Conservation (phyloP, 2,329 filamentous ascomycete genomes). For the Ophiostoma novo-ulmi region DNA sequence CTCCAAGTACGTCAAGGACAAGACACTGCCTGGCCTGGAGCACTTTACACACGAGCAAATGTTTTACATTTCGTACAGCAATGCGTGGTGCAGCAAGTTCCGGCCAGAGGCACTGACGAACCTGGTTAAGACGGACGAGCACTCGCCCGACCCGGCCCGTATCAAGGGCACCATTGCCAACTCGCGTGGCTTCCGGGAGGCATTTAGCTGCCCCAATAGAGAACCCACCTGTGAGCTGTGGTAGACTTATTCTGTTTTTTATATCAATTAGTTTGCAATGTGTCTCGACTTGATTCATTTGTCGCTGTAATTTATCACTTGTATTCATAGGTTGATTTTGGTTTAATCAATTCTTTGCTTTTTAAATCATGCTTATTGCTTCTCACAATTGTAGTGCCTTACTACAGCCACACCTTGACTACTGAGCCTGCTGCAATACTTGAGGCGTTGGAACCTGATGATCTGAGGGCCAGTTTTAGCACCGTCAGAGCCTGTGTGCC, state of each 20-base stretch:
- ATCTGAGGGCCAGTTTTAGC: slow-evolving; percentile 33
- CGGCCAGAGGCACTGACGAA: slow-evolving; percentile 54
- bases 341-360: not conserved
- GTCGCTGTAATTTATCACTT: not conserved
- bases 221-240: slow-evolving; percentile 66
- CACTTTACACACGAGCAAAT: slow-evolving; percentile 61
- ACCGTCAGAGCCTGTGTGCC: slow-evolving; percentile 40
- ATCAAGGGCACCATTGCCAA: slow-evolving; percentile 62
- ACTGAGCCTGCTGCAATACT: slow-evolving; percentile 28
- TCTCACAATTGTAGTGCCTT: not conserved
- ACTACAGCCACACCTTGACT: slow-evolving; percentile 30
- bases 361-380: not conserved
- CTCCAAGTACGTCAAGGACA: slow-evolving; percentile 26
- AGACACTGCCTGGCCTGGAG: slow-evolving; percentile 54
- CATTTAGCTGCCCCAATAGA: slow-evolving; percentile 60
- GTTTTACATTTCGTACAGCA: slow-evolving; percentile 62
- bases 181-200: slow-evolving; percentile 61
- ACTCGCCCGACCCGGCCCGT: slow-evolving; percentile 59
- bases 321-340: not conserved
- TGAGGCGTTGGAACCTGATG: slow-evolving; percentile 19
- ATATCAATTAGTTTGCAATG: not conserved
- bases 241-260: slow-evolving; percentile 36
- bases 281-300: not conserved
- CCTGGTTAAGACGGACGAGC: slow-evolving; percentile 57
- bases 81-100: slow-evolving; percentile 62